Base-by-base conservation (phyloP, 2,329 filamentous ascomycete genomes). In the Cordyceps tenuipes region DNA sequence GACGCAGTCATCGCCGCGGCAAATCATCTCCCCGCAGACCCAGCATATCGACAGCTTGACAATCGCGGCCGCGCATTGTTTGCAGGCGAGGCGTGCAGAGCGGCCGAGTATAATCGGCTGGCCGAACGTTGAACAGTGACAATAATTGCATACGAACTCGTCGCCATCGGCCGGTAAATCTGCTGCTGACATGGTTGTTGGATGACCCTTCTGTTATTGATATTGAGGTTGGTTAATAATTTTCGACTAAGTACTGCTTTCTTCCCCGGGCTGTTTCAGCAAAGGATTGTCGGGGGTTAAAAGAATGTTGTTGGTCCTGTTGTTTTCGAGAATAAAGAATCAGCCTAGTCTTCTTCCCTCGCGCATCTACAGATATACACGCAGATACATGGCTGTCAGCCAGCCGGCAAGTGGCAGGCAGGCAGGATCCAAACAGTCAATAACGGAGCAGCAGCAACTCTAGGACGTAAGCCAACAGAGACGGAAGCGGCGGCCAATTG, bases 21-120 rank as follows among this genome's bases (percentile, higher is more conserved):
- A 75, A 13, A 84, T 75, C 48, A 81, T 68, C 67, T 83, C 80
- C 21, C 81, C 80, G 63, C 82, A 84, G 29, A 79, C 80, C 82
- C 73, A 84, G 68, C 78, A 84, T 56, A 84, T 78, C 62, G 80
- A 79, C 52, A 84, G 73, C 66, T 82, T 74, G 54, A 83, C 67
- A 2, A 84, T 68, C 1, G 74, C 74, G 8, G 69, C 64, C 68
- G 79, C 76, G 69, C 82, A 85, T 0, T 69, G 46, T 29, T 66
- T 64, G 67, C 81, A 84, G 26, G 78, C 74, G 4, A 83, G 78
- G 3, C 80, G 77, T 3, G 75, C 73, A 0, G 75, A 73, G 17
- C 70, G 72, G 10, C 80, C 80, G 2, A 84, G 68, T 19, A 78
- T 68, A 50, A 67, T 73, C 3, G 73, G 75, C 15, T 66, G 66